Evolutionary conservation across 345 rosid genomes (phyloP), one percentile per base, ranked within the genome.

Genomic region (Trapa incisa): DNA sequence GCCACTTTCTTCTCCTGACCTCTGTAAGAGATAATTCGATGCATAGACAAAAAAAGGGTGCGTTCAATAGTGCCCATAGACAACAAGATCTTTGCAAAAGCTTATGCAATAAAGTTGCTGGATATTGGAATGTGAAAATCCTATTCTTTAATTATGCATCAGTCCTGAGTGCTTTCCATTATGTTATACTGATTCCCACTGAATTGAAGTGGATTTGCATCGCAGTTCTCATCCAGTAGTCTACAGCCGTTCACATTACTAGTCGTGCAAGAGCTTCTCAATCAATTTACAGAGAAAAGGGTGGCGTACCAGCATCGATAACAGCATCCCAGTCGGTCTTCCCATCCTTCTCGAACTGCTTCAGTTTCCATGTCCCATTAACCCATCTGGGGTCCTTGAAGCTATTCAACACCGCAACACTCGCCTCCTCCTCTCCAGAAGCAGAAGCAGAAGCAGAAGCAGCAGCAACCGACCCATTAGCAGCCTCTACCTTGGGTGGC

Each of bases 1-100:
- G 84, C 96, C 88, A 89, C 81, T 93, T 88, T 72, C 96, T 82
- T 76, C 96, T 85, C 85, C 77, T 87, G n/a, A 81, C 97, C 97
- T 93, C 97, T 89, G 80, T 47, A 75, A 78, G 60, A 22, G 50
- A 67, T 68, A 41, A 41, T 64, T 14, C 43, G 17, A 16, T 17
- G 60, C 29, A 22, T 22, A 22, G 29, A 22, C 29, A 54, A 64
- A 33, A 39, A 5, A 62, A 37, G 4, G 41, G 0, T 8, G 43
- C 43, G 6, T 6, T 8, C 60, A 47, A 29, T 38, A n/a, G 43
- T 9, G 17, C 42, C 35, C 43, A 7, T 16, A 15, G 11, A 17
- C 37, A 37, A 61, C 37, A 61, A 22, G 5, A 38, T 39, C 48
- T 12, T 17, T 65, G 43, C 43, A 41, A 41, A 41, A 43, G 47